Percentiles rank a stretch among this genome's conserved stretches.
Evolutionary conservation across 352 stramenopile genomes (phyloP).

Genomic region (Pythium aquatile): DNA sequence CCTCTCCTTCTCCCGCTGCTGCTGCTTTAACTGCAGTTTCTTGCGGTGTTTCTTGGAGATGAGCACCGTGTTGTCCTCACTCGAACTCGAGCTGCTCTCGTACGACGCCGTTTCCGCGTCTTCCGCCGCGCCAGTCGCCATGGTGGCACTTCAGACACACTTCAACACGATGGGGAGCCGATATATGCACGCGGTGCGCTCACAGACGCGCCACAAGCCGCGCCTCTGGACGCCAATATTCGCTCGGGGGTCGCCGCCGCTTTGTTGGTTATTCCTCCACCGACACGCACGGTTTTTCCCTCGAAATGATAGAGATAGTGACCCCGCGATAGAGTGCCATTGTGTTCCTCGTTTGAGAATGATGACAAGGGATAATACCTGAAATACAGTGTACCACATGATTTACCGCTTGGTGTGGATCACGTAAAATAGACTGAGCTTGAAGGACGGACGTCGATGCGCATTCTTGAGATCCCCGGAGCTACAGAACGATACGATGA

Average conservation of each 20-base stretch:
- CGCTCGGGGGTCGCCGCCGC: not conserved
- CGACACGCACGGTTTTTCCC: not conserved
- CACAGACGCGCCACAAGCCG: not conserved
- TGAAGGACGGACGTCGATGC: not conserved
- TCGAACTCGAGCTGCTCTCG: slow-evolving; percentile 59
- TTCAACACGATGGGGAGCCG: not conserved
- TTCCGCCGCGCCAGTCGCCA: slow-evolving; percentile 16
- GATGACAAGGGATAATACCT: not conserved
- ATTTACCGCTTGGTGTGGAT: not conserved
- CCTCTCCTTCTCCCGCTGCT: slow-evolving; percentile 43
- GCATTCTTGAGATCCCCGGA: not conserved
- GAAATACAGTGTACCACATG: not conserved
- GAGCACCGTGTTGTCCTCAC: slow-evolving; percentile 69
- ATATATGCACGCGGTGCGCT: not conserved
- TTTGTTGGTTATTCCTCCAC: not conserved
- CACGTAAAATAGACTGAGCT: not conserved
- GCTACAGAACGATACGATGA: not conserved
- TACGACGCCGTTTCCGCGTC: slow-evolving; percentile 19
- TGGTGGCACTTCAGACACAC: slow-evolving; percentile 6
- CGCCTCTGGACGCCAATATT: not conserved
- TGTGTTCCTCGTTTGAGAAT: not conserved
- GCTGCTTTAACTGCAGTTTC: slow-evolving; percentile 58
- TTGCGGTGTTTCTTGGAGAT: slow-evolving; percentile 69
- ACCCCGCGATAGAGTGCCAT: not conserved
- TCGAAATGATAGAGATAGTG: not conserved